Evolutionary conservation across 495 filamentous ascomycete species (phyloP), one percentile per base, ranked within the genome.

Genomic region (Endocarpon pusillum): DNA sequence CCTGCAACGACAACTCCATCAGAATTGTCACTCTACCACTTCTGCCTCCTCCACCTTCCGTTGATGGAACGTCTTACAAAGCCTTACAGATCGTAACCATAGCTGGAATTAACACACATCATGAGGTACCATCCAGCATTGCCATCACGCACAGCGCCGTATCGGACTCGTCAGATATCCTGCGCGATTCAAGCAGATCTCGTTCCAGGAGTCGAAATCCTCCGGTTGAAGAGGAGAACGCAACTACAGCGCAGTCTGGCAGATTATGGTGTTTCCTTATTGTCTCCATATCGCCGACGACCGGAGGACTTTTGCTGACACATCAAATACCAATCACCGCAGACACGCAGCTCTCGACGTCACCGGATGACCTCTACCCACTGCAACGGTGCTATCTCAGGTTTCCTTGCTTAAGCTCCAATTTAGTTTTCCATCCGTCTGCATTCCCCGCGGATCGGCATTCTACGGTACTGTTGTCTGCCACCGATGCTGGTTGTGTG

Each of bases 1-100:
- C 78, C 1, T 87, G 81, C 48, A 65, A 75, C 4, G 80, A 82
- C 34, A 67, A 59, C 21, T 70, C 68, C 8, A 62, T 80, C 9
- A 71, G 70, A 33, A 53, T 94, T 21, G 53, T 89, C 9, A 76
- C 72, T 3, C 46, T 94, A 4, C 83, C 84, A 1, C 57, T 89
- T 21, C 60, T 61, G 6, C 81, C 82, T 8, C 81, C 82, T 3
- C 79, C 81, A 26, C 65, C 73, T 20, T 37, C 42, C 4, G 51
- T 54, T 22, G 62, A 54, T 27, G 46, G 58, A 21, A 33, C 45
- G 3, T 39, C 43, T 20, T 48, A 50, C n/a, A 78, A 69, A 69
- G 64, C 69, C 3, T 70, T 81, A 39, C 66, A 70, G 0, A 61
- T 72, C 16, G 50, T 73, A 1, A 50, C 62, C 2, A 57, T 85